These are phyloP conservation scores for Calonectria ilicicola DNA, from an alignment of 2,329 filamentous ascomycete genomes.

Conservation along the genomic window DNA sequence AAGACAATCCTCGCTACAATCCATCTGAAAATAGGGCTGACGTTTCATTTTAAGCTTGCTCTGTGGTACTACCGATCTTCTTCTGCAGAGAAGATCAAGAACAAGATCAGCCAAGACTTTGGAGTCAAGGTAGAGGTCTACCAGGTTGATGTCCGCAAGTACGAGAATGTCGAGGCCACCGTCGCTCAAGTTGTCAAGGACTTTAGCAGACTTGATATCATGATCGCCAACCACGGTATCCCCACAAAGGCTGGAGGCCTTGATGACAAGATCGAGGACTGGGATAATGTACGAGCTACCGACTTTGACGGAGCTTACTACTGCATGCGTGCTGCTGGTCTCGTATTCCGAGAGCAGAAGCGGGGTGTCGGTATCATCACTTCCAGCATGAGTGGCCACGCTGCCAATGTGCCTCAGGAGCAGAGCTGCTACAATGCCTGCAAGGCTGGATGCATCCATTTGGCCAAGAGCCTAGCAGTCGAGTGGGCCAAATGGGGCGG, in stretches of 20 bases:
- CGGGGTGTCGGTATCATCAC: slow-evolving; percentile 51
- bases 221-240: slow-evolving; percentile 51
- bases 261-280: slow-evolving; percentile 46
- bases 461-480: slow-evolving; percentile 55
- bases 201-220: slow-evolving; percentile 50
- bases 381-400: slow-evolving; percentile 49
- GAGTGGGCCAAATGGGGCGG: slow-evolving; percentile 58
- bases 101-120: slow-evolving; percentile 29
- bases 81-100: slow-evolving; percentile 15
- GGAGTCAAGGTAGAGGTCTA: slow-evolving; percentile 31
- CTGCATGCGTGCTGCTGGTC: slow-evolving; percentile 47
- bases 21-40: not conserved
- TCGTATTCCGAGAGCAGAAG: slow-evolving; percentile 48
- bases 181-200: slow-evolving; percentile 44
- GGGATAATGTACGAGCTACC: slow-evolving; percentile 43
- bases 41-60: slow-evolving; percentile 21
- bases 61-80: slow-evolving; percentile 29
- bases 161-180: slow-evolving; percentile 42
- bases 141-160: slow-evolving; percentile 32
- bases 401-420: slow-evolving; percentile 53
- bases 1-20: not conserved
- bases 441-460: slow-evolving; percentile 56
- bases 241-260: slow-evolving; percentile 47
- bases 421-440: slow-evolving; percentile 58
- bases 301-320: slow-evolving; percentile 51